Conservation (phyloP, 1,284 basidiomycete species). For the Trichosporon coremiiforme region DNA sequence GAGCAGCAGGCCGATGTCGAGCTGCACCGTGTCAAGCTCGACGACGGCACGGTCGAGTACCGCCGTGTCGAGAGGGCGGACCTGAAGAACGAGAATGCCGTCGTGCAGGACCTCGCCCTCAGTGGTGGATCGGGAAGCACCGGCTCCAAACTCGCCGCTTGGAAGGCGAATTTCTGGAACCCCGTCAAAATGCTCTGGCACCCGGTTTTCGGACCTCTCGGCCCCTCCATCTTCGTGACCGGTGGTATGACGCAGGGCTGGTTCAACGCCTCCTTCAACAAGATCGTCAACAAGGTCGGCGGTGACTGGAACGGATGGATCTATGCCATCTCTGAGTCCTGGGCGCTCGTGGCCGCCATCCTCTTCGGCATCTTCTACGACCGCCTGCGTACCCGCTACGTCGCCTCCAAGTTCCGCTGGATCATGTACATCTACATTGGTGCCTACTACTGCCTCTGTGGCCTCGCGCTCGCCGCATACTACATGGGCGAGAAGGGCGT, state of each 20-base stretch:
- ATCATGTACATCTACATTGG: conserved; percentile 32
- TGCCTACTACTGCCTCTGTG: conserved; percentile 26
- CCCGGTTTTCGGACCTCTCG: conserved; percentile 28
- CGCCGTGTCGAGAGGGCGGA: conserved; percentile 11
- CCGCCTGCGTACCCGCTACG: conserved; percentile 27
- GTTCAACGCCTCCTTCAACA: conserved; percentile 33
- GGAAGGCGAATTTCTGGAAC: conserved; percentile 26
- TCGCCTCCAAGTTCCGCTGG: conserved; percentile 28
- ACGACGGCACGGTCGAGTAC: conserved; percentile 31
- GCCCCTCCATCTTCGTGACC: conserved; percentile 28
- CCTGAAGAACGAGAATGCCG: conserved; percentile 27
- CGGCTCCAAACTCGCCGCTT: conserved; percentile 19
- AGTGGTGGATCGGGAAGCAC: conserved; percentile 11
- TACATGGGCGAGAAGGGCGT: conserved; percentile 27
- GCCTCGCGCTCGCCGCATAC: conserved; percentile 25
- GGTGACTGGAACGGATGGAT: conserved; percentile 34
- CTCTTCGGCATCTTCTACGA: conserved; percentile 32
- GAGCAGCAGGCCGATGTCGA: neutral
- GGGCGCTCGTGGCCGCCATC: conserved; percentile 29
- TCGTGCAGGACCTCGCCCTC: conserved; percentile 30
- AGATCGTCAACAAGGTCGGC: conserved; percentile 29
- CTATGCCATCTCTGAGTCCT: conserved; percentile 29
- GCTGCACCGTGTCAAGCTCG: conserved; percentile 24
- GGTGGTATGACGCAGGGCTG: conserved; percentile 32
- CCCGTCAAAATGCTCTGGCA: conserved; percentile 30